phyloP scores from a whole-genome alignment of 495 filamentous ascomycete species.

The Penicillium silybi region DNA sequence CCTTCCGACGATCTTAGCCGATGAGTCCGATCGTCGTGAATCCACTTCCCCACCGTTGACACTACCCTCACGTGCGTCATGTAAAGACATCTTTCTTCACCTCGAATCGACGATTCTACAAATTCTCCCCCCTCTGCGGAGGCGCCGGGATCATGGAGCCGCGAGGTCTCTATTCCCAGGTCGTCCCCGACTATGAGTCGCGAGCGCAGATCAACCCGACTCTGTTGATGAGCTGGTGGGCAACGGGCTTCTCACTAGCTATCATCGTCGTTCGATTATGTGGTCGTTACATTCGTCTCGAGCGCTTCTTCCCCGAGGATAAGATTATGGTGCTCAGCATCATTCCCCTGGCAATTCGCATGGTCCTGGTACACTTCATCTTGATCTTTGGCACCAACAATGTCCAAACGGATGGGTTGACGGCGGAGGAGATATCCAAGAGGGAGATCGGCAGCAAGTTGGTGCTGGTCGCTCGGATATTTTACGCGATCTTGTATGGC shows the following conservation, averaged over 20 bases:
- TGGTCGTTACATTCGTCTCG: slow-evolving; percentile 77
- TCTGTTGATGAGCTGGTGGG: slow-evolving; percentile 92
- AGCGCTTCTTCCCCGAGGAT: slow-evolving; percentile 81
- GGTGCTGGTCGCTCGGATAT: slow-evolving; percentile 50
- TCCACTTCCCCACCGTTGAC: slow-evolving; percentile 5
- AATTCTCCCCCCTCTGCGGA: slow-evolving; percentile 22
- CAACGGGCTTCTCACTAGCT: slow-evolving; percentile 71
- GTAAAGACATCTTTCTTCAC: slow-evolving; percentile 11
- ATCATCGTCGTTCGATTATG: slow-evolving; percentile 74
- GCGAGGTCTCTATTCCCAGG: slow-evolving; percentile 24
- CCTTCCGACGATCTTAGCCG: background rate
- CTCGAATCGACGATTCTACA: background rate
- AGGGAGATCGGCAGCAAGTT: slow-evolving; percentile 49
- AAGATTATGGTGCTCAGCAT: slow-evolving; percentile 77
- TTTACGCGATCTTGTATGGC: slow-evolving; percentile 56
- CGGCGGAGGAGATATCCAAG: slow-evolving; percentile 35
- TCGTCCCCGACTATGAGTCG: slow-evolving; percentile 55
- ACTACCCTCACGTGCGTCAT: slow-evolving; percentile 22
- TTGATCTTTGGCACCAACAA: slow-evolving; percentile 90
- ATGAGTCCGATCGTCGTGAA: slow-evolving; percentile 9
- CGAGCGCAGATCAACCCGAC: slow-evolving; percentile 63
- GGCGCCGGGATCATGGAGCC: slow-evolving; percentile 20
- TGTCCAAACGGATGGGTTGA: slow-evolving; percentile 38
- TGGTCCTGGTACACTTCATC: slow-evolving; percentile 83
- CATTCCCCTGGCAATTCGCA: slow-evolving; percentile 74